These are phyloP conservation scores for Cucumis cinereus DNA, from an alignment of 306 rosid genomes.

Conservation along the genomic window DNA sequence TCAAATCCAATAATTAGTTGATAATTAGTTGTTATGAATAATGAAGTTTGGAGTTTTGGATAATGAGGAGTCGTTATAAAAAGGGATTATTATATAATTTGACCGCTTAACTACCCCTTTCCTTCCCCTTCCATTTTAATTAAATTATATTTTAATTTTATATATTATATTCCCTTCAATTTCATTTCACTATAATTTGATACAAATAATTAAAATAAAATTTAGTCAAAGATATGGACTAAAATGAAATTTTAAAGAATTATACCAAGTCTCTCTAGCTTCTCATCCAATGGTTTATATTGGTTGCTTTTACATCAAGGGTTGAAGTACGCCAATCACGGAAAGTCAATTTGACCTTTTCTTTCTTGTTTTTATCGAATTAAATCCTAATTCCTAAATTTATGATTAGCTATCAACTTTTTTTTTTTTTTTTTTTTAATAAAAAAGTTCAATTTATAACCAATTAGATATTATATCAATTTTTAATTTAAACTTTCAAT, in stretches of 20 bases:
- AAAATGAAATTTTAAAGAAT: no score
- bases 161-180: no score
- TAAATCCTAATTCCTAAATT: background rate
- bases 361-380: background rate
- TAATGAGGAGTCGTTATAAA: background rate
- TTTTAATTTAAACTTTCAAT: no score
- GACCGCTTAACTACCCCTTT: background rate
- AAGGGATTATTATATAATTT: background rate
- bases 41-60: background rate
- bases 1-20: background rate
- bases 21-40: background rate
- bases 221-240: no score
- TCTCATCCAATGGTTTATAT: background rate
- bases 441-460: no score
- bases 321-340: background rate
- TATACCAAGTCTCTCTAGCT: no score
- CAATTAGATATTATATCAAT: no score
- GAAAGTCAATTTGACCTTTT: background rate
- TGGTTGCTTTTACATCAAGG: background rate
- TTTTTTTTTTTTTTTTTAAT: no score
- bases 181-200: no score
- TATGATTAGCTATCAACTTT: no score
- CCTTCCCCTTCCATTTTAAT: background rate
- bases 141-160: background rate
- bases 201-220: no score